Evolutionary conservation across 1,284 basidiomycete species (phyloP).

Genomic region (Ganoderma boninense): DNA sequence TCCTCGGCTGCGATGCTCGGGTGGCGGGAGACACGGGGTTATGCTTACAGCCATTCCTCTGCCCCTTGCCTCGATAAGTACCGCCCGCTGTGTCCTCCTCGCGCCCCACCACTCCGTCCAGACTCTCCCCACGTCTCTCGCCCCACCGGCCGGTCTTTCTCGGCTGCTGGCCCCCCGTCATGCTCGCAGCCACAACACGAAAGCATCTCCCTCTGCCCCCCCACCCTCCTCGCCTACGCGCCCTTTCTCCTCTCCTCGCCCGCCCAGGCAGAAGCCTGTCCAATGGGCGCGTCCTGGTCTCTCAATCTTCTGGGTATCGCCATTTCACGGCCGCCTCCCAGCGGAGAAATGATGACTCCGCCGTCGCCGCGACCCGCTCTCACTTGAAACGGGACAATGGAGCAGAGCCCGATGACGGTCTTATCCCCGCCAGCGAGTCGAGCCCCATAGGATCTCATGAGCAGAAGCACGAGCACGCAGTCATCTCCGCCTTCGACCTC

Average conservation of each 20-base stretch:
- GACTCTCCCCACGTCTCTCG: neutral
- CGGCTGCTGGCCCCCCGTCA: neutral
- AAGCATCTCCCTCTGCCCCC: constrained; percentile 8
- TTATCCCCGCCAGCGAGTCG: constrained; percentile 35
- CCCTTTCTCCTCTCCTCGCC: neutral
- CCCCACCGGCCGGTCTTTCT: too few species aligned
- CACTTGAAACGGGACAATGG: constrained; percentile 14
- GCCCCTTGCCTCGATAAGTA: neutral
- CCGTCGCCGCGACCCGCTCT: neutral
- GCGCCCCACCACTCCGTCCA: neutral
- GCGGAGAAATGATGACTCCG: constrained; percentile 14
- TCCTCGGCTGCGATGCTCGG: too few species aligned
- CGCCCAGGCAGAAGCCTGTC: neutral
- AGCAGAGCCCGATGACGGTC: constrained; percentile 13
- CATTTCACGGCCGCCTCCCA: constrained; percentile 11
- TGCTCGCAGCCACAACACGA: constrained; percentile 12
- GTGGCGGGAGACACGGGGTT: constrained; percentile 1
- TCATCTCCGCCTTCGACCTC: constrained; percentile 92
- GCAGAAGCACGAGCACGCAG: constrained; percentile 80
- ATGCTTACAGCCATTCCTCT: neutral
- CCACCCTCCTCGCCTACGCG: neutral
- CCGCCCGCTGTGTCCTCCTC: neutral
- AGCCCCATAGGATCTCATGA: constrained; percentile 34
- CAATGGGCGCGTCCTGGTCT: constrained; percentile 1
- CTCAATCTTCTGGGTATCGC: constrained; percentile 13